Evolutionary conservation across 176 grass and related monocot genomes (phyloP).

Genomic region (Aegilops bicornis): DNA sequence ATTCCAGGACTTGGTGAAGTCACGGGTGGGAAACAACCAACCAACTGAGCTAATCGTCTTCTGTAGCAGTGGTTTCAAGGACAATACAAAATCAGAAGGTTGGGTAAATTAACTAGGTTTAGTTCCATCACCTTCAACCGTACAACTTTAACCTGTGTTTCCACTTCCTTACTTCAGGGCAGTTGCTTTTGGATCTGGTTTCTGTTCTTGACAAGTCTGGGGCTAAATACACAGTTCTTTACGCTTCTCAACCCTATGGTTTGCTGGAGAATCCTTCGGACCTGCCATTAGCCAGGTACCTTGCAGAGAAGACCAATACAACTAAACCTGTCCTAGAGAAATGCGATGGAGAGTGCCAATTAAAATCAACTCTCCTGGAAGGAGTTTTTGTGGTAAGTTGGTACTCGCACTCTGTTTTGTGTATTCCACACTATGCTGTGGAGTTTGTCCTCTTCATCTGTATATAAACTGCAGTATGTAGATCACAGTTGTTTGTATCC

Average conservation of each 20-base stretch:
- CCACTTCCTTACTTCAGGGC: constrained; percentile 44
- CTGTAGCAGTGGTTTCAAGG: constrained; percentile 57
- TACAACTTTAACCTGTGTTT: not conserved
- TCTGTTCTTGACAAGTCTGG: constrained; percentile 48
- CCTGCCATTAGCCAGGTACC: constrained; percentile 59
- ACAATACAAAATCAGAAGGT: constrained; percentile 72
- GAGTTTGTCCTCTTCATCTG: not conserved
- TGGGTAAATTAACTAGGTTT: constrained; percentile 14
- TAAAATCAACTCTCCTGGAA: constrained; percentile 88
- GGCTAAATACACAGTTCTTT: constrained; percentile 79
- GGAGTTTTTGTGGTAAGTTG: constrained; percentile 88
- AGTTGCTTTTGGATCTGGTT: constrained; percentile 69
- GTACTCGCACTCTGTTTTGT: not conserved
- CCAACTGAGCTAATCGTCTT: constrained; percentile 71
- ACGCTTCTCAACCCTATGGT: constrained; percentile 66
- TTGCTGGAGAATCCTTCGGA: constrained; percentile 36
- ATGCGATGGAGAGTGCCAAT: constrained; percentile 73
- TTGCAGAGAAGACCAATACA: constrained; percentile 57
- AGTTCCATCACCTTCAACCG: constrained; percentile 15
- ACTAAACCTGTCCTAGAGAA: constrained; percentile 42
- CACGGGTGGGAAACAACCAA: constrained; percentile 35
- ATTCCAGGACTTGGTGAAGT: constrained; percentile 56
- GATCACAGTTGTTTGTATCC: not conserved
- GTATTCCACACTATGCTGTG: not conserved
- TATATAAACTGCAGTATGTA: not conserved